Base-by-base conservation (phyloP, 75 land plant species). In the Selaginella tamariscina region DNA sequence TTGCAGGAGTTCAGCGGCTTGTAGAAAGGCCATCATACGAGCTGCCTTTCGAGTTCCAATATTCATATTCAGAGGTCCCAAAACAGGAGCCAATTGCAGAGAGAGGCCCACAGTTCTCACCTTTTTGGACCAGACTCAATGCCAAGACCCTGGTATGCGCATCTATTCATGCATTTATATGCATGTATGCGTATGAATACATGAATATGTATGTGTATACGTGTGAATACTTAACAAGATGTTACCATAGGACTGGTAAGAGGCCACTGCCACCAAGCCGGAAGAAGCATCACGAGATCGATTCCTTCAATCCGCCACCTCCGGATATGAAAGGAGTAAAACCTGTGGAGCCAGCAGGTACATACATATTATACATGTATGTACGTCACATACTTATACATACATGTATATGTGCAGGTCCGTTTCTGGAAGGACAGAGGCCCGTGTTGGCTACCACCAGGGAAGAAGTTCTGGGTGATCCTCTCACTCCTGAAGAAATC, bases 41-140 rank as follows among this genome's bases (percentile, higher is more conserved):
- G 26, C 26, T 59, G 5, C 89, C 89, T 20, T 86, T 89, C 29
- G 96, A 84, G 72, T 81, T 82, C 65, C 85, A 80, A 70, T 94
- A 81, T 73, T 89, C 96, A 30, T 94, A 94, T 79, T 79, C 98
- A 1, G 98, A 94, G 74, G 78, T 87, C 13, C 98, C 98, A 15
- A 94, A 89, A 72, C 83, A 76, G 32, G 81, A 73, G 68, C 88
- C 91, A 1, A 5, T 94, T 23, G 80, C 76, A 30, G 72, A 84
- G 11, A 70, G 98, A 29, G 96, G 86, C 71, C 69, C 81, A 26
- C 79, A 39, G 49, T 39, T 39, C 49, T 39, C 49, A 5, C 49
- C 49, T 39, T 39, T 39, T 15, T 5, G 49, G 5, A 5, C 49
- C 49, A 15, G 15, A 5, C 5, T 15, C 11, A 39, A 5, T 5